Conservation (phyloP, 495 filamentous ascomycete genomes). For the Emericellopsis terricola region DNA sequence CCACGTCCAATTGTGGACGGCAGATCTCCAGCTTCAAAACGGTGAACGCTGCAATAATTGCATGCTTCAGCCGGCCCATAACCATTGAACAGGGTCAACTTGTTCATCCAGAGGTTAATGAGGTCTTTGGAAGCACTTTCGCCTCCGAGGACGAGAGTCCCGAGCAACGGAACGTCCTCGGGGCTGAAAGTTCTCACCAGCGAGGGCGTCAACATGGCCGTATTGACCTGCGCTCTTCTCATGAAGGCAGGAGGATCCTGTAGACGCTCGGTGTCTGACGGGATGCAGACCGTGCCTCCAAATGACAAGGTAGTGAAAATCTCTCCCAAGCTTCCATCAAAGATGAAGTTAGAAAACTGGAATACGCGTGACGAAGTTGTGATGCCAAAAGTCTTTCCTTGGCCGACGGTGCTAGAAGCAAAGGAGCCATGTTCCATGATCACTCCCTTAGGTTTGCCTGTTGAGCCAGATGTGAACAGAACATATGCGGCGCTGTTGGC, state of each 20-base stretch:
- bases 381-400: neutral
- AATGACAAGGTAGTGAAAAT: conserved; percentile 43
- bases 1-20: conserved; percentile 17
- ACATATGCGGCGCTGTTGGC: neutral
- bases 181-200: conserved; percentile 24
- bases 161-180: conserved; percentile 14
- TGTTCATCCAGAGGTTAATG: neutral
- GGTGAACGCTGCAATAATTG: conserved; percentile 16
- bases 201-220: conserved; percentile 27
- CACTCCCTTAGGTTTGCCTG: neutral
- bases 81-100: neutral
- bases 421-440: neutral
- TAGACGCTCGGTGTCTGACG: conserved; percentile 20
- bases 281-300: conserved; percentile 32
- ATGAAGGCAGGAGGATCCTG: conserved; percentile 19
- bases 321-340: conserved; percentile 47
- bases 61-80: neutral
- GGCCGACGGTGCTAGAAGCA: neutral
- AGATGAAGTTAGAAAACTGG: conserved; percentile 51
- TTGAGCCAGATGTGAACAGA: neutral
- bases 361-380: conserved; percentile 22
- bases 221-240: conserved; percentile 26
- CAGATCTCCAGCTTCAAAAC: conserved; percentile 7
- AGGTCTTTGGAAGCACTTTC: neutral
- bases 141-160: conserved; percentile 10